Evolutionary conservation across 768 basidiomycete genomes (phyloP).

Genomic region (Kondoa subrosea): DNA sequence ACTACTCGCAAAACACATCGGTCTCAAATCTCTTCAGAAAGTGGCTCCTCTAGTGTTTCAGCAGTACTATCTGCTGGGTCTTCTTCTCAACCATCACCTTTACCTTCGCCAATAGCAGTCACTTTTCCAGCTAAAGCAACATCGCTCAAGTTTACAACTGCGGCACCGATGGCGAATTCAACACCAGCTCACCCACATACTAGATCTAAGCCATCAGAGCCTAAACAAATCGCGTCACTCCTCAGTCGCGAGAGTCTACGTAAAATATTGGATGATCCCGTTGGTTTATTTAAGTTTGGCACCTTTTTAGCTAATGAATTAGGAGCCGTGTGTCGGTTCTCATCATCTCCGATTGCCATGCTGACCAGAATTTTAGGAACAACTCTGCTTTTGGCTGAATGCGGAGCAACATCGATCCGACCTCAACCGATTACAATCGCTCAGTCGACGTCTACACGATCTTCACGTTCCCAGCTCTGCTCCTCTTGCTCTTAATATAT

Average conservation of each 20-base stretch:
- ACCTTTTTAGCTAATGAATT: slow-evolving; percentile 17
- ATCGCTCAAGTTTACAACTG: too few species aligned
- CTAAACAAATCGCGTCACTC: not conserved
- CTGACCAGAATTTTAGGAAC: not conserved
- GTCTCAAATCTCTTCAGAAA: not conserved
- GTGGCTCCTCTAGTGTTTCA: not conserved
- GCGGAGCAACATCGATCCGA: slow-evolving; percentile 19
- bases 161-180: too few species aligned
- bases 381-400: slow-evolving; percentile 3
- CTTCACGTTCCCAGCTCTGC: slow-evolving; percentile 16
- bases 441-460: slow-evolving; percentile 15
- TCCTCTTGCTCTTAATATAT: slow-evolving; percentile 16
- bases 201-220: not conserved
- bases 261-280: slow-evolving; percentile 16
- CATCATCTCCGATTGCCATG: slow-evolving; percentile 5
- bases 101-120: too few species aligned
- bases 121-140: too few species aligned
- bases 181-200: too few species aligned
- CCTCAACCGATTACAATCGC: slow-evolving; percentile 14
- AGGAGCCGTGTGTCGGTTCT: slow-evolving; percentile 14
- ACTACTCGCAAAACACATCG: not conserved
- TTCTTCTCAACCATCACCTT: too few species aligned
- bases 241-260: slow-evolving; percentile 15
- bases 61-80: too few species aligned
- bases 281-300: slow-evolving; percentile 14